Evolutionary conservation across 2,329 filamentous ascomycete genomes (phyloP), one percentile per base, ranked within the genome.

Genomic region (Diplodia scrobiculata): DNA sequence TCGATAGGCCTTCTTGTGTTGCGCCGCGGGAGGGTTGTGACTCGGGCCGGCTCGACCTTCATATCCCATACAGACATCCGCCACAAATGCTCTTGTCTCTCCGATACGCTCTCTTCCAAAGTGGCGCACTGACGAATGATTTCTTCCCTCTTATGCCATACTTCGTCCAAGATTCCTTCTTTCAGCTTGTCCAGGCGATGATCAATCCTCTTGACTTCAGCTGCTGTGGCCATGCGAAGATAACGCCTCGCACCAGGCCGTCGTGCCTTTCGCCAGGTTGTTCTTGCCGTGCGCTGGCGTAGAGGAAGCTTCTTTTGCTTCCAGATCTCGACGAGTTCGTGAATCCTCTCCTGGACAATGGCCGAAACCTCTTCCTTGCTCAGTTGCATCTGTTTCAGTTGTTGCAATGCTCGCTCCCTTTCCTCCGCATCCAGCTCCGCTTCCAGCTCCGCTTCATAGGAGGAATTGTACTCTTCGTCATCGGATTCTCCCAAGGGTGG

Each of bases 71-170:
- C 72, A 10, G 73, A 72, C 38, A 81, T 74, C 58, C 79, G 79
- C 81, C 82, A 86, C 32, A 73, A 71, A 9, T 82, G 74, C 47
- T 84, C 76, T 71, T 88, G 79, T 58, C 84, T 84, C 65, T 89
- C 84, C 41, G 85, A 83, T 0, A 97, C 77, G 3, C 83, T 91
- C 4, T 81, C 79, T 67, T 94, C 87, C 65, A 96, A 78, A 41
- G 79, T 83, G 11, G 78, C 76, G 58, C 87, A 87, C 70, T 87
- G 84, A 5, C 76, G 78, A 29, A 80, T 77, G 14, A 95, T 73
- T 14, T 87, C 81, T 0, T 76, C 71, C 25, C 79, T 77, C 7
- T 79, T 84, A 11, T 77, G 74, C 84, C 88, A 91, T 34, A 80
- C 73, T 17, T 83, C 78, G 0, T 74, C 70, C 25, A 81, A 69